Evolutionary conservation across 257 asterid genomes (phyloP), one percentile per base, ranked within the genome.

Genomic region (Solanum piurae): DNA sequence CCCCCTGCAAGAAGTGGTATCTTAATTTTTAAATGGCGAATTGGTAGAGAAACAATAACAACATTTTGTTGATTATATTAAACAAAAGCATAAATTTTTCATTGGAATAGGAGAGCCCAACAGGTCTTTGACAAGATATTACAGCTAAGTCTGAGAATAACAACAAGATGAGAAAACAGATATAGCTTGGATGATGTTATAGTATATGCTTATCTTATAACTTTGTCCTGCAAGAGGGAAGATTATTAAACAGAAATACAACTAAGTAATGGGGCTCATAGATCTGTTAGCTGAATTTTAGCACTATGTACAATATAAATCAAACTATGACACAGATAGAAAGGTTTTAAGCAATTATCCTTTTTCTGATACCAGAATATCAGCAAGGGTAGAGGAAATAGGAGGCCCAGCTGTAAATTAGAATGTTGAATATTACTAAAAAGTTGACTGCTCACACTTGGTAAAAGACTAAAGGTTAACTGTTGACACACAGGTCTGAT

Each of bases 1-100:
- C 99, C 83, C 99, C 99, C 99, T 97, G 94, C 91, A 89, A 89
- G 87, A 89, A 86, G 87, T 88, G 88, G 88, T 36, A 64, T 68
- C 79, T 25, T 68, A 46, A 80, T 46, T 46, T 77, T 80, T 49
- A 29, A 80, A 44, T 80, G 7, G 85, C 2, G 6, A 80, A 18
- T 49, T 0, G 42, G 85, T 29, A 49, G 69, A 44, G 64, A 49
- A 80, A 80, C 68, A 46, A 80, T 46, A 29, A 80, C 42, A 31
- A 80, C 11, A 29, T 46, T 46, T 29, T 80, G 69, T 29, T 80
- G 69, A 80, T 9, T 80, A 42, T 77, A 13, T 40, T 10, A 14
- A 42, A 42, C 25, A 79, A 33, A 79, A 79, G 7, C 64, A 20
- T 29, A 42, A 79, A 25, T 42, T 79, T 42, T 1, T 79, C 64